These are phyloP conservation scores for Didymellaceae sp. DNA, from an alignment of 2,329 filamentous ascomycete species.

Conservation along the genomic window DNA sequence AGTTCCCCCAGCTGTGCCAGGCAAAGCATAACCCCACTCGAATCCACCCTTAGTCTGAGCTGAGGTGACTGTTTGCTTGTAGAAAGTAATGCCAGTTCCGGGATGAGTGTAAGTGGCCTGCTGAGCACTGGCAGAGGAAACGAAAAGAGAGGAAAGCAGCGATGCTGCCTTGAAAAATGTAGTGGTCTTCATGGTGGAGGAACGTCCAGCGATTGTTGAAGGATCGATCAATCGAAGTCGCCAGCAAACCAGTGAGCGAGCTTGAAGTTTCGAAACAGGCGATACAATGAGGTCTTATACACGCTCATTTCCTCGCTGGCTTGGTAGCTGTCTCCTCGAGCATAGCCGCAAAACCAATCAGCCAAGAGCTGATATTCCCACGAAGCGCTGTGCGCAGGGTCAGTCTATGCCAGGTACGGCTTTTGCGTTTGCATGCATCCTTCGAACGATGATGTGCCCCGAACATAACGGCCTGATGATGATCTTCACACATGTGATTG, in stretches of 20 bases:
- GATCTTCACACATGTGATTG: slow-evolving; percentile 34
- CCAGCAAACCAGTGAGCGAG: slow-evolving; percentile 32
- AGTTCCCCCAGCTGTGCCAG: slow-evolving; percentile 25
- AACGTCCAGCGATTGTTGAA: slow-evolving; percentile 24
- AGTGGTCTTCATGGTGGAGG: slow-evolving; percentile 44
- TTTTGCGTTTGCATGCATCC: slow-evolving; percentile 12
- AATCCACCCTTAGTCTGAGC: slow-evolving; percentile 43
- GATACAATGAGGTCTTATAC: slow-evolving; percentile 35
- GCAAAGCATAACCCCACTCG: slow-evolving; percentile 46
- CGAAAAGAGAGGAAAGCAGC: slow-evolving; percentile 47
- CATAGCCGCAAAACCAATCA: slow-evolving; percentile 1
- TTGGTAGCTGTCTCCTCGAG: slow-evolving; percentile 8
- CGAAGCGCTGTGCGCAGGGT: slow-evolving; percentile 3
- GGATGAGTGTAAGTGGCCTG: slow-evolving; percentile 37
- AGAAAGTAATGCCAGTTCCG: slow-evolving; percentile 42
- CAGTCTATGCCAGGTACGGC: slow-evolving; percentile 14
- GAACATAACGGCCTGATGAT: slow-evolving; percentile 33
- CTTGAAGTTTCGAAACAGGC: slow-evolving; percentile 28
- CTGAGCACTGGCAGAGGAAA: slow-evolving; percentile 37
- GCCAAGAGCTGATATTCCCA: slow-evolving; percentile 9
- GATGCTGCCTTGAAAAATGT: slow-evolving; percentile 44
- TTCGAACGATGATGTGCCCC: slow-evolving; percentile 5
- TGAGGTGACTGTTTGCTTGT: slow-evolving; percentile 27
- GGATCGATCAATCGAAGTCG: slow-evolving; percentile 15
- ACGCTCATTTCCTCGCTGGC: slow-evolving; percentile 33